These are phyloP conservation scores for Gliomastix tumulicola DNA, from an alignment of 2,329 filamentous ascomycete genomes.

Conservation along the genomic window DNA sequence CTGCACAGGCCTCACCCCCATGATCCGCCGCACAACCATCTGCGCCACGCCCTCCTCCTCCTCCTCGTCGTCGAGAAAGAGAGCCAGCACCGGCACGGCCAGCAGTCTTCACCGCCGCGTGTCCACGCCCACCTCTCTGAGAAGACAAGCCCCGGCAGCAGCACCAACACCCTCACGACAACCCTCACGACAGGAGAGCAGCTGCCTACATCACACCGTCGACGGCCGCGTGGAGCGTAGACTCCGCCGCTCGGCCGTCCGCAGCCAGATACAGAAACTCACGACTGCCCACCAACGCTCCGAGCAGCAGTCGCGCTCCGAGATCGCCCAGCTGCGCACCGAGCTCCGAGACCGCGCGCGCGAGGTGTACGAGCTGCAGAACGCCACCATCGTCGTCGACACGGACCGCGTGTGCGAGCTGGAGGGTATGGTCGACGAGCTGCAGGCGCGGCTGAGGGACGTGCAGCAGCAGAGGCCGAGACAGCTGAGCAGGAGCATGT, in stretches of 20 bases:
- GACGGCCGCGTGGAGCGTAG: conserved; percentile 52
- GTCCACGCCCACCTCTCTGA: too few species aligned
- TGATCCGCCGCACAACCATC: conserved; percentile 45
- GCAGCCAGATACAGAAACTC: conserved; percentile 50
- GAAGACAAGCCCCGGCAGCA: conserved; percentile 40
- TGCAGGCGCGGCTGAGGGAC: conserved; percentile 22
- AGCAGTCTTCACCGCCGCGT: conserved; percentile 10
- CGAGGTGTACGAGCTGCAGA: conserved; percentile 45
- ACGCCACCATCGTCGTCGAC: conserved; percentile 42
- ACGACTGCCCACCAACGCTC: conserved; percentile 36
- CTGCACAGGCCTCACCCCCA: conserved; percentile 51
- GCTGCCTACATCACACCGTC: conserved; percentile 43
- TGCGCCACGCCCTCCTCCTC: conserved; percentile 9
- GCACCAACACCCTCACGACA: conserved; percentile 11
- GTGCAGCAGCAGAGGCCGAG: conserved; percentile 5
- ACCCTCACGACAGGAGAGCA: conserved; percentile 11
- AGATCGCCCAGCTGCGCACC: conserved; percentile 39
- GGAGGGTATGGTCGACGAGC: conserved; percentile 28
- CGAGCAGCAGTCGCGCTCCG: conserved; percentile 28
- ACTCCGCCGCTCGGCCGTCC: conserved; percentile 47
- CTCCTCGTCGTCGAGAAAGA: too few species aligned
- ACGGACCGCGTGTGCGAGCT: conserved; percentile 35
- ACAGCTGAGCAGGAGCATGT: conserved; percentile 2
- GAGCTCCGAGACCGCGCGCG: conserved; percentile 43
- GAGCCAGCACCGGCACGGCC: too few species aligned